Base-by-base conservation (phyloP, 169 alveolate species). In the Babesia ovis region DNA sequence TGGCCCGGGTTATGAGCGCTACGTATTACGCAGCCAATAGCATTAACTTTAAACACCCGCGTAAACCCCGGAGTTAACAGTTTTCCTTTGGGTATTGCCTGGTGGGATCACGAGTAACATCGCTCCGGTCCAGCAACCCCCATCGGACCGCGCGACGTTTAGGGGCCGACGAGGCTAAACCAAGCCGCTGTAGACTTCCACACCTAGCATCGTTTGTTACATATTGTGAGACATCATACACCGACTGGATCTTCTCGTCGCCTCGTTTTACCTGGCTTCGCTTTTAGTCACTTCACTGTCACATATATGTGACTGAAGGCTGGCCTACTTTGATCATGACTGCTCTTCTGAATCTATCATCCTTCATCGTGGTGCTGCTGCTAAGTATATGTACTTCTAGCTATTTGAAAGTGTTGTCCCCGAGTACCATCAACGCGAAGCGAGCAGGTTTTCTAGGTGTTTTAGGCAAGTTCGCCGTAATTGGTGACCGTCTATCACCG, bases 401-500 rank as follows among this genome's bases (percentile, higher is more conserved):
- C 18, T 95, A 95, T 64, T 70, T 96, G 51, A 86, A 96, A 62
- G 93, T 95, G 29, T 80, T 84, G 53, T 91, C 94, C 46, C 99
- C 99, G 16, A 74, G 85, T 23, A 74, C 91, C 45, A 84, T 96
- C 32, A 92, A 95, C 82, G 84, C 93, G 57, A 85, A 88, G 50
- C 91, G 92, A 32, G 76, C 88, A 42, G 98, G 99, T 6, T 96
- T 94, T 81, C 68, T 89, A 39, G 99, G 99, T 34, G 72, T 95
- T 27, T 77, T 96, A 62, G 98, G 99, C 31, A 93, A 93, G 74
- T 88, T 95, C 67, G 98, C 99, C 43, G 97, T 96, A 14, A 92
- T 96, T 23, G 99, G 99, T 1, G 99, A 96, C 79, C 87, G 99
- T 37, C 91, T 96, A 45, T 91, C 97, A 11, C 95, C 97, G 29